Conservation (phyloP, 805 yeast species). For the Nakazawaea wickerhamii region DNA sequence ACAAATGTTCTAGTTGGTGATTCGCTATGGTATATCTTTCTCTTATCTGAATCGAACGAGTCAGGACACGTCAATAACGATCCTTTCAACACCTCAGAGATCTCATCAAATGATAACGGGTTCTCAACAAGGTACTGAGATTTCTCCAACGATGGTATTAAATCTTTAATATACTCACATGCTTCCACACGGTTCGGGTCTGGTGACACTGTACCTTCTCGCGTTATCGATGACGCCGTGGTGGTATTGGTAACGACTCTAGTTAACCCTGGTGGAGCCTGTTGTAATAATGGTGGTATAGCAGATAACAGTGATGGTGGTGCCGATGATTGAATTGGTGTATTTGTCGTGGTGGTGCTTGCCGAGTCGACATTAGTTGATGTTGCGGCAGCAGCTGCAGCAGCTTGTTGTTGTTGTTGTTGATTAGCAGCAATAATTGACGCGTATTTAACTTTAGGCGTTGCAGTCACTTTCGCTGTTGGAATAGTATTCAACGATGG, state of each 20-base stretch:
- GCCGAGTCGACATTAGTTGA: conserved; percentile 13
- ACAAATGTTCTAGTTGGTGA: conserved; percentile 87
- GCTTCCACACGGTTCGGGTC: background rate
- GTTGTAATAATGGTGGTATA: background rate
- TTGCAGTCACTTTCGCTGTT: conserved; percentile 3
- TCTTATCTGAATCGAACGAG: conserved; percentile 83
- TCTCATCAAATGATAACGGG: conserved; percentile 49
- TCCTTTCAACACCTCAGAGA: conserved; percentile 60
- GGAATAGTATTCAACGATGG: conserved; percentile 5
- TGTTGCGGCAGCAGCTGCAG: conserved; percentile 18
- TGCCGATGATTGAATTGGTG: background rate
- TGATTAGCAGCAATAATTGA: conserved; percentile 9
- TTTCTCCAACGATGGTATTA: conserved; percentile 6
- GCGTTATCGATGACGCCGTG: background rate
- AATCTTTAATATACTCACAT: conserved; percentile 3
- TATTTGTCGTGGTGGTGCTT: conserved; percentile 14
- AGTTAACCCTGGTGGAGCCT: conserved; percentile 6
- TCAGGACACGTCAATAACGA: conserved; percentile 90
- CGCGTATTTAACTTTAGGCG: conserved; percentile 10
- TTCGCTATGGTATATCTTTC: conserved; percentile 65
- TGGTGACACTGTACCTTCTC: conserved; percentile 12
- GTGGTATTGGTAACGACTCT: conserved; percentile 3
- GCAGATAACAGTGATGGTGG: conserved; percentile 1
- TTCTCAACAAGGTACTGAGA: conserved; percentile 19
- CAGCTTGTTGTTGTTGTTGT: conserved; percentile 13